Percentiles rank a stretch among this genome's conserved stretches.
Evolutionary conservation across 805 yeast species (phyloP).

Genomic region (Sugiyamaella floridensis): DNA sequence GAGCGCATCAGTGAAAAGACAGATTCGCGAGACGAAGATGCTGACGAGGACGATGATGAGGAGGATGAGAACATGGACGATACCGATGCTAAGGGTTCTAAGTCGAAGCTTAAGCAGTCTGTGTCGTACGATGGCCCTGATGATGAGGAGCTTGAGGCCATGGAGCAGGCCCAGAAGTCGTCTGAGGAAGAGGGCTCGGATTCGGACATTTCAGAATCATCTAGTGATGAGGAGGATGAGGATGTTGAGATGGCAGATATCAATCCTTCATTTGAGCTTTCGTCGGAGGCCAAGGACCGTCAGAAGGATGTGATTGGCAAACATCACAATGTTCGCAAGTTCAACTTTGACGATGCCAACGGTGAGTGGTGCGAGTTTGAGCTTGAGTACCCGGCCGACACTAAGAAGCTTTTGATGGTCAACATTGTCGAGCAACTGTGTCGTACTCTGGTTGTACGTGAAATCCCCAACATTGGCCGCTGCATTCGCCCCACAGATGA

Average conservation of each 20-base stretch:
- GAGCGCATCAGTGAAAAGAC: constrained; percentile 14
- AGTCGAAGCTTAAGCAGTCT: constrained; percentile 67
- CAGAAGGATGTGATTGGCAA: constrained; percentile 72
- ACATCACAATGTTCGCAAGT: constrained; percentile 67
- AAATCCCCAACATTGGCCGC: constrained; percentile 84
- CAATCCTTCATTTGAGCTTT: constrained; percentile 30
- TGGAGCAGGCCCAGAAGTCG: constrained; percentile 61
- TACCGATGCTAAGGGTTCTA: constrained; percentile 18
- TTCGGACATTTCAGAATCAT: constrained; percentile 20
- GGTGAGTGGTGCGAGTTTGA: constrained; percentile 94
- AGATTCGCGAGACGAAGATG: constrained; percentile 30
- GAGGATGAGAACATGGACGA: constrained; percentile 47
- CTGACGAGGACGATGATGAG: constrained; percentile 53
- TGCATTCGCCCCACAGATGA: constrained; percentile 70
- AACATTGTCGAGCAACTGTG: constrained; percentile 91
- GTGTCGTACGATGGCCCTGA: constrained; percentile 93
- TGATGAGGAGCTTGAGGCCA: constrained; percentile 87
- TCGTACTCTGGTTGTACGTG: constrained; percentile 84
- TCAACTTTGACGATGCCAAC: constrained; percentile 79
- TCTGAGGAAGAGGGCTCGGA: constrained; percentile 29
- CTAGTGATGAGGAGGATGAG: constrained; percentile 39
- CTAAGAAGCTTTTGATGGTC: constrained; percentile 93
- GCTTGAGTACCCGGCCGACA: constrained; percentile 72
- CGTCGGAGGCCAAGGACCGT: constrained; percentile 70
- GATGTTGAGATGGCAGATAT: constrained; percentile 35